Evolutionary conservation across 1,139 yeast genomes (phyloP).

Genomic region (Sugiyamaella paludigena): DNA sequence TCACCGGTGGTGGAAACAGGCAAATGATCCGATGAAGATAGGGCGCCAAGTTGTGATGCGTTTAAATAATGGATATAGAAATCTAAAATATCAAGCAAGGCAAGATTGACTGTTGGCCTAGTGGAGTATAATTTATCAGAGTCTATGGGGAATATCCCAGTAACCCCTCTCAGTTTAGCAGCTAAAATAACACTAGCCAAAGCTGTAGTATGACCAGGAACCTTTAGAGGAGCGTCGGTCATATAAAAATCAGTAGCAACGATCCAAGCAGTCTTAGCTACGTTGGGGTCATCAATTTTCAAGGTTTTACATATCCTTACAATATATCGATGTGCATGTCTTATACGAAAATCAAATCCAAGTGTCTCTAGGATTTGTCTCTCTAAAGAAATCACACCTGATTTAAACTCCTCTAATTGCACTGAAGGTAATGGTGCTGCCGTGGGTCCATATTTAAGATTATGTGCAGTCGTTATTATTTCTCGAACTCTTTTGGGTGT

Average conservation of each 20-base stretch:
- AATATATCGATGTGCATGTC: conserved; percentile 64
- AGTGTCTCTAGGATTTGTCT: conserved; percentile 70
- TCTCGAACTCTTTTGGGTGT: conserved; percentile 79
- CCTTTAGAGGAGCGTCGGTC: conserved; percentile 65
- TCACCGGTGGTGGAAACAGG: too few relatives aligned
- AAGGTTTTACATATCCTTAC: conserved; percentile 64
- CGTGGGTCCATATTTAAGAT: conserved; percentile 28
- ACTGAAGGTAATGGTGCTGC: conserved; percentile 8
- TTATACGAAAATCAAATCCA: conserved; percentile 69
- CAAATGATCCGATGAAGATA: conserved; percentile 1
- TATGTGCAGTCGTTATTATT: conserved; percentile 38
- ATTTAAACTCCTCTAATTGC: conserved; percentile 23
- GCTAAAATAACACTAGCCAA: conserved; percentile 60
- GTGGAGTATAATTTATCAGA: conserved; percentile 25
- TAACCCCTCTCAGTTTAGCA: conserved; percentile 37
- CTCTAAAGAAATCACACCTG: conserved; percentile 44
- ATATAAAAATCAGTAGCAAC: conserved; percentile 71
- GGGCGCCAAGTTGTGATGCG: conserved; percentile 21
- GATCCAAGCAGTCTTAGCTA: conserved; percentile 60
- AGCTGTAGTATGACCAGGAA: conserved; percentile 81
- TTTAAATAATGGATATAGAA: conserved; percentile 37
- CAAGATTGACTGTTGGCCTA: conserved; percentile 51
- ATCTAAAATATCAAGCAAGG: conserved; percentile 59
- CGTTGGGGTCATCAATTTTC: conserved; percentile 30
- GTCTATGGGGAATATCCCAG: conserved; percentile 29